Evolutionary conservation across 106 monocot genomes (phyloP).

Genomic region (Platanthera zijinensis): DNA sequence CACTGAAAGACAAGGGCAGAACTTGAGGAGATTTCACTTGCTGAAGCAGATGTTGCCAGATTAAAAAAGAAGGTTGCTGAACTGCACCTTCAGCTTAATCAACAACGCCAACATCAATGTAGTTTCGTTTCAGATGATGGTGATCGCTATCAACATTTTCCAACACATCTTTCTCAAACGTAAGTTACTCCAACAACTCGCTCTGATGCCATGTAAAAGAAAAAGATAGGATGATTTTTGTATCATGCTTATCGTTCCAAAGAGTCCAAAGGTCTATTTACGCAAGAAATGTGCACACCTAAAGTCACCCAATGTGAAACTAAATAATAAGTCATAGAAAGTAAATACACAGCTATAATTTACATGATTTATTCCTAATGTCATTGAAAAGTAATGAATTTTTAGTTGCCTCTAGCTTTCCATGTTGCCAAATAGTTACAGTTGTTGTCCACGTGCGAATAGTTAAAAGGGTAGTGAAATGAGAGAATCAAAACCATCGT

Average conservation of each 20-base stretch:
- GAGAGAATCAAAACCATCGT: too few relatives aligned
- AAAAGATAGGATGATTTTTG: too few relatives aligned
- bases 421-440: not conserved
- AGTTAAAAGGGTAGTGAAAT: too few relatives aligned
- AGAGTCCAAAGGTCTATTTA: too few relatives aligned
- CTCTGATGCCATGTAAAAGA: not conserved
- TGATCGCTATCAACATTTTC: constrained; percentile 61
- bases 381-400: not conserved
- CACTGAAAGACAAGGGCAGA: constrained; percentile 86
- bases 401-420: not conserved
- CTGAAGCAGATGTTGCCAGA: constrained; percentile 97
- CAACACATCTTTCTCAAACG: constrained; percentile 48
- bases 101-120: constrained; percentile 78
- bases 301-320: too few relatives aligned
- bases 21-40: constrained; percentile 97
- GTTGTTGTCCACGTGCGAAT: too few relatives aligned
- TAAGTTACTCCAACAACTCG: constrained; percentile 11
- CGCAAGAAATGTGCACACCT: too few relatives aligned
- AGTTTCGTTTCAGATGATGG: constrained; percentile 48
- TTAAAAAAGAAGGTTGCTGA: constrained; percentile 97
- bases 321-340: too few relatives aligned
- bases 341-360: too few relatives aligned
- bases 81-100: constrained; percentile 92
- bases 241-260: too few relatives aligned
- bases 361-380: not conserved